These are phyloP conservation scores for Porpolomopsis calyptriformis DNA, from an alignment of 768 basidiomycete species.

Conservation along the genomic window DNA sequence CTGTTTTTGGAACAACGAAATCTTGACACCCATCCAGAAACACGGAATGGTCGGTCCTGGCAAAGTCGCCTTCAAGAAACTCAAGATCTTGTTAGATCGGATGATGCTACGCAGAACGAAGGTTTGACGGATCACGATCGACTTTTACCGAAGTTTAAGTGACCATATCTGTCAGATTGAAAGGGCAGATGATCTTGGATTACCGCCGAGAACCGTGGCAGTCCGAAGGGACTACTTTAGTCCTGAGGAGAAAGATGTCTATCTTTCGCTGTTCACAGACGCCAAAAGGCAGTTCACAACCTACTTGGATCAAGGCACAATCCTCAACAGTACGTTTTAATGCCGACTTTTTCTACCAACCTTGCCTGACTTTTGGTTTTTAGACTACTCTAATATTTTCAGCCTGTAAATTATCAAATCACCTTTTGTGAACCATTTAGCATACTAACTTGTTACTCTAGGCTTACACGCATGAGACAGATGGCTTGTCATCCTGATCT, in stretches of 20 bases:
- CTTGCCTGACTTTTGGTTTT: constrained; percentile 5
- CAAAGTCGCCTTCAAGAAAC: constrained; percentile 77
- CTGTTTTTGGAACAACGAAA: constrained; percentile 96
- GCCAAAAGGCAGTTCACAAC: constrained; percentile 89
- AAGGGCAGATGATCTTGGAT: constrained; percentile 89
- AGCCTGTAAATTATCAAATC: constrained; percentile 41
- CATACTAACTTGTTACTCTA: constrained; percentile 20
- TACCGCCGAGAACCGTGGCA: constrained; percentile 86
- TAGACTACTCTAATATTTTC: constrained; percentile 87
- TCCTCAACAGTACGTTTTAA: constrained; percentile 69
- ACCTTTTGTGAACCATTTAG: background rate
- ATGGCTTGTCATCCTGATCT: constrained; percentile 95
- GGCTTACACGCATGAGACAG: constrained; percentile 91
- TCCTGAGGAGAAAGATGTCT: constrained; percentile 93
- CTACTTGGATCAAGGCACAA: constrained; percentile 81
- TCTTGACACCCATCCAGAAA: constrained; percentile 92
- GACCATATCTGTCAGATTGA: constrained; percentile 49
- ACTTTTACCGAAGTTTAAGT: constrained; percentile 3
- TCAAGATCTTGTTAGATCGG: constrained; percentile 77
- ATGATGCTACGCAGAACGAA: constrained; percentile 95
- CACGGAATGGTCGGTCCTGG: constrained; percentile 78
- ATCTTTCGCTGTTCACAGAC: constrained; percentile 82
- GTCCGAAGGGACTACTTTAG: constrained; percentile 90
- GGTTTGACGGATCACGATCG: constrained; percentile 23
- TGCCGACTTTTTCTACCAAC: background rate